phyloP scores from a whole-genome alignment of 2,329 filamentous ascomycete species.

The Ascochyta pisi region DNA sequence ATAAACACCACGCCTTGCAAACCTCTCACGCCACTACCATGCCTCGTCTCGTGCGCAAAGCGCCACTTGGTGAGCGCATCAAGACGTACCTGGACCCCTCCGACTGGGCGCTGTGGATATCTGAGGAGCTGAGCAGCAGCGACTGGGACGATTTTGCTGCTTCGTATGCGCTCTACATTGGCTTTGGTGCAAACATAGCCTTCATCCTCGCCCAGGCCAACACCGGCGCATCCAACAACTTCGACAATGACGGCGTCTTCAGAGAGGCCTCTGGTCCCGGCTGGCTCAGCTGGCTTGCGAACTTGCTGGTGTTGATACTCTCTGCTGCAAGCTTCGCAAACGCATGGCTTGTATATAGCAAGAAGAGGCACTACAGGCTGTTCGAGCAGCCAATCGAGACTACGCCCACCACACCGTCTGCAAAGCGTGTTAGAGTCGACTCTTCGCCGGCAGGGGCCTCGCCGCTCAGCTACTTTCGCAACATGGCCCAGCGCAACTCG shows the following conservation, averaged over 20 bases:
- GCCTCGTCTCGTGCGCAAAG: constrained; percentile 82
- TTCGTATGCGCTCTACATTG: constrained; percentile 76
- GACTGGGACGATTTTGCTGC: constrained; percentile 84
- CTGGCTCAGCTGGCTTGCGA: constrained; percentile 72
- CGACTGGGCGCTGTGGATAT: constrained; percentile 89
- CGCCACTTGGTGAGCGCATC: constrained; percentile 81
- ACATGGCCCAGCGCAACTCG: constrained; percentile 67
- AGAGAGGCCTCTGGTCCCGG: constrained; percentile 60
- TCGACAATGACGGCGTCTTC: constrained; percentile 81
- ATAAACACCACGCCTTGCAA: constrained; percentile 1
- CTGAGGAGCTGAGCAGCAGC: constrained; percentile 88
- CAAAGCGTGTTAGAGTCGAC: constrained; percentile 85
- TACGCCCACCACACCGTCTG: constrained; percentile 79
- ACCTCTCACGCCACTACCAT: constrained; percentile 50
- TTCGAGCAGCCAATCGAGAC: constrained; percentile 87
- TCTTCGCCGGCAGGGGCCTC: constrained; percentile 80
- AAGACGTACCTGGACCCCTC: constrained; percentile 81
- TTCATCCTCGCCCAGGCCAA: constrained; percentile 87
- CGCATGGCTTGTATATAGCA: constrained; percentile 79
- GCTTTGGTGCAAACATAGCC: constrained; percentile 75
- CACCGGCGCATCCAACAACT: constrained; percentile 57
- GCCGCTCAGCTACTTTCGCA: constrained; percentile 76
- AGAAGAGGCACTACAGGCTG: constrained; percentile 85
- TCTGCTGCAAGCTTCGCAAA: constrained; percentile 73
- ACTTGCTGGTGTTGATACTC: constrained; percentile 74